Conservation (phyloP, 257 asterid genomes). For the Datura wrightii region DNA sequence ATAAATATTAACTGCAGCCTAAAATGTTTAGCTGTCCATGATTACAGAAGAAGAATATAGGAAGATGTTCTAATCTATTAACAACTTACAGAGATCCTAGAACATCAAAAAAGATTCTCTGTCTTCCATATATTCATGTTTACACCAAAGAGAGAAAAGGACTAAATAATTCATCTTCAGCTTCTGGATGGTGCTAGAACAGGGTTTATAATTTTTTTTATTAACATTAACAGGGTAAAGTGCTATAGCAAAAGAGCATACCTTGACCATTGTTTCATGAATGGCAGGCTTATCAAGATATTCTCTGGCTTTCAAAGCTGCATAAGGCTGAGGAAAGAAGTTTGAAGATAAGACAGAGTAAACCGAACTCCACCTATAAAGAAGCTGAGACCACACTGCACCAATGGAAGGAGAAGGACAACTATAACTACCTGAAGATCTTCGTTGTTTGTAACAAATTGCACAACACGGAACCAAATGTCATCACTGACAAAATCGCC, state of each 20-base stretch:
- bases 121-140: conserved; percentile 16
- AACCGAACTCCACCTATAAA: not conserved
- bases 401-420: conserved; percentile 16
- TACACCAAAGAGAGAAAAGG: not conserved
- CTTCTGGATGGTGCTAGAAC: not conserved
- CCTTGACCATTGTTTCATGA: conserved; percentile 99
- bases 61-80: not conserved
- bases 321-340: conserved; percentile 65
- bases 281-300: conserved; percentile 94
- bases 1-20: not conserved
- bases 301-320: conserved; percentile 90
- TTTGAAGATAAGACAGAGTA: conserved; percentile 1
- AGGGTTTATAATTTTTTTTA: not conserved
- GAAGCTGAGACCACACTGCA: conserved; percentile 21
- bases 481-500: conserved; percentile 99
- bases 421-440: conserved; percentile 77
- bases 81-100: not conserved
- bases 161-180: not conserved
- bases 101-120: not conserved
- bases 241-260: conserved; percentile 42
- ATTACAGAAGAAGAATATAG: not conserved
- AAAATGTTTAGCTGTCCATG: not conserved
- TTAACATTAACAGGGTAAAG: not conserved
- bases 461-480: conserved; percentile 98
- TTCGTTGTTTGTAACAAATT: conserved; percentile 93